Evolutionary conservation across 345 rosid species (phyloP).

Genomic region (Linum lewisii): DNA sequence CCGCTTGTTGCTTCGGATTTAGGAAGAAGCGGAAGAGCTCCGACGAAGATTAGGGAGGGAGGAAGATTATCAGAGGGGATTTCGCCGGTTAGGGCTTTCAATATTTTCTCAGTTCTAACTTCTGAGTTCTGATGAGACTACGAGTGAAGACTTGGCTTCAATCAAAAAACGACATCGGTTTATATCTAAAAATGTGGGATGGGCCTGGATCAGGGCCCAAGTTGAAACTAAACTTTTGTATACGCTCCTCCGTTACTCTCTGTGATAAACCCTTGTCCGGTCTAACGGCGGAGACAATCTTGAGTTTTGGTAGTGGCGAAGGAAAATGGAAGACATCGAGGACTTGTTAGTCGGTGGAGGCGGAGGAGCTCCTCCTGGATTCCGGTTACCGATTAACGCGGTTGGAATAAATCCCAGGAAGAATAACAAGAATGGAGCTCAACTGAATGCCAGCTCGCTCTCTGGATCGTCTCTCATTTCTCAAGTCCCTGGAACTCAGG

Average conservation of each 20-base stretch:
- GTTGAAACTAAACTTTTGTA: not conserved
- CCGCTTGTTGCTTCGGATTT: not conserved
- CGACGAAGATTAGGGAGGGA: not conserved
- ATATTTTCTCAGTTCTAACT: too few relatives aligned
- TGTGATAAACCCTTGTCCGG: not conserved
- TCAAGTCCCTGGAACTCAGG: slow-evolving; percentile 81
- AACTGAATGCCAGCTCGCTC: slow-evolving; percentile 11
- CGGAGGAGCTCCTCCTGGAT: slow-evolving; percentile 56
- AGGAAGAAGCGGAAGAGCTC: not conserved
- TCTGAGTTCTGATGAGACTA: too few relatives aligned
- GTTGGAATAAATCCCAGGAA: slow-evolving; percentile 47
- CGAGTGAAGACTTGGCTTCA: not conserved
- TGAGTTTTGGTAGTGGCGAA: not conserved
- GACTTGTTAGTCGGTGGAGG: slow-evolving; percentile 48
- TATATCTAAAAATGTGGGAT: too few relatives aligned
- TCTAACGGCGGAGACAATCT: not conserved
- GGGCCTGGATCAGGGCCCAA: not conserved
- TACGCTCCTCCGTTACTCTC: not conserved
- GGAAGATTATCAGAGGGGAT: not conserved
- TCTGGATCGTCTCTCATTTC: slow-evolving; percentile 29
- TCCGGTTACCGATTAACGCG: slow-evolving; percentile 51
- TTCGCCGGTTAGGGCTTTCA: not conserved
- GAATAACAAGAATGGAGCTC: slow-evolving; percentile 29
- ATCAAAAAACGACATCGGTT: not conserved
- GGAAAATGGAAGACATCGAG: slow-evolving; percentile 76